These are phyloP conservation scores for Talaromyces marneffei DNA, from an alignment of 2,329 filamentous ascomycete genomes.

Conservation along the genomic window DNA sequence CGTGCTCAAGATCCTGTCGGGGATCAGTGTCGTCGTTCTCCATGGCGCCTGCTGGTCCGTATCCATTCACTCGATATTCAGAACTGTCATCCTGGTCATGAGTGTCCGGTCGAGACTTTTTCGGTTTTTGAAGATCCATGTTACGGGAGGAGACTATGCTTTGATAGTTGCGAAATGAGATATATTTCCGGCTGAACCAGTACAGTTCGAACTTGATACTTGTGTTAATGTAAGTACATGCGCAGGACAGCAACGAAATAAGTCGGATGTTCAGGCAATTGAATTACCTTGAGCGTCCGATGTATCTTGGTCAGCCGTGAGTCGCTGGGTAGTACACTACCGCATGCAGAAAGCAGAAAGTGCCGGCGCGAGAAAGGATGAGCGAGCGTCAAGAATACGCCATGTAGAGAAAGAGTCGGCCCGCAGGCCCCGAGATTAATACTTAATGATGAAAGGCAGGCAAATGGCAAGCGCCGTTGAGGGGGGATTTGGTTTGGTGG, in stretches of 20 bases:
- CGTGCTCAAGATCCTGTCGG: constrained; percentile 22
- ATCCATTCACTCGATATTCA: constrained; percentile 32
- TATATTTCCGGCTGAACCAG: not conserved
- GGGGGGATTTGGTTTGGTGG: not conserved
- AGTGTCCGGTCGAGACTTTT: constrained; percentile 31
- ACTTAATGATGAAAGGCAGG: not conserved
- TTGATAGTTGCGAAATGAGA: not conserved
- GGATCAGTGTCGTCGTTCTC: constrained; percentile 34
- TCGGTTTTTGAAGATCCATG: constrained; percentile 40
- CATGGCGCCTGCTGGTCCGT: constrained; percentile 30
- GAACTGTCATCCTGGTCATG: constrained; percentile 33
- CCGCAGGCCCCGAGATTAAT: constrained; percentile 10
- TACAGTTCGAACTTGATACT: not conserved
- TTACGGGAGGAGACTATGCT: constrained; percentile 9
- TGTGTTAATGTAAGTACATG: not conserved
- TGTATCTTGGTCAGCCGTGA: not conserved
- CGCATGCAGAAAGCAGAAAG: constrained; percentile 13
- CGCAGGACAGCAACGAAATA: not conserved
- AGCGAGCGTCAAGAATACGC: constrained; percentile 9
- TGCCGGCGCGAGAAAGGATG: constrained; percentile 6
- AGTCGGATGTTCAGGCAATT: not conserved
- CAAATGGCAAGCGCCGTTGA: not conserved
- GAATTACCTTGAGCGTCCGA: not conserved
- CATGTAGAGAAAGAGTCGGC: constrained; percentile 12
- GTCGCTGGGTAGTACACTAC: not conserved